Evolutionary conservation across 129 eudicot species (phyloP).

Genomic region (Tanacetum coccineum): DNA sequence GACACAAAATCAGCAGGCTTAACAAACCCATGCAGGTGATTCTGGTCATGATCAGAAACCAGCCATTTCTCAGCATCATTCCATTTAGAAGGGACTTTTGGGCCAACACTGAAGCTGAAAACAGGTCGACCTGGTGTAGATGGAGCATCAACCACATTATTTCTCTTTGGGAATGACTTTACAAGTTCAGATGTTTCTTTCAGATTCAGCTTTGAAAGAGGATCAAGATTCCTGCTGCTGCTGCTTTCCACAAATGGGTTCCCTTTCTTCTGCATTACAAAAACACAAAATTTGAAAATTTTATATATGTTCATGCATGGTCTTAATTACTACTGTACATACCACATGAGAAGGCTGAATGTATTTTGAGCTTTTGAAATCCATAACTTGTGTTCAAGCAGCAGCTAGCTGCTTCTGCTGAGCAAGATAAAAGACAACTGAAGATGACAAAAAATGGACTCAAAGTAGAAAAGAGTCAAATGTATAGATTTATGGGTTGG

Average conservation of each 20-base stretch:
- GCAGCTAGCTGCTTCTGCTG: constrained; percentile 1
- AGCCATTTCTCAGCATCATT: constrained; percentile 93
- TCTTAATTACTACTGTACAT: no score
- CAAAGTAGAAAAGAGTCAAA: not conserved
- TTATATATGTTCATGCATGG: no score
- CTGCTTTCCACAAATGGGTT: constrained; percentile 49
- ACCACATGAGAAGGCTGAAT: constrained; percentile 22
- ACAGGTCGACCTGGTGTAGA: constrained; percentile 83
- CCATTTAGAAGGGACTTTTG: constrained; percentile 74
- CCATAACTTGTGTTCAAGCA: constrained; percentile 7
- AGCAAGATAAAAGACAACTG: no score
- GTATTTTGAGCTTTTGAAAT: constrained; percentile 26
- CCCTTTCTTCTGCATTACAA: constrained; percentile 21
- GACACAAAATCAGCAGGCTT: constrained; percentile 21
- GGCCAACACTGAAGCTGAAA: constrained; percentile 63
- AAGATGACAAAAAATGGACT: not conserved
- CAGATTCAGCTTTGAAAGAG: constrained; percentile 63
- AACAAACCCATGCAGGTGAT: constrained; percentile 27
- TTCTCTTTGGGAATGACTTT: constrained; percentile 56
- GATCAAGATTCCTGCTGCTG: constrained; percentile 34
- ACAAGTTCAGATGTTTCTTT: constrained; percentile 70
- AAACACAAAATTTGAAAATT: not conserved
- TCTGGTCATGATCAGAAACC: constrained; percentile 40
- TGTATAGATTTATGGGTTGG: not conserved
- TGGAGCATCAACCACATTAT: constrained; percentile 50